Percentiles rank a stretch among this genome's conserved stretches.
phyloP scores from a whole-genome alignment of 352 stramenopile genomes.

The Phytopythium delawarense region DNA sequence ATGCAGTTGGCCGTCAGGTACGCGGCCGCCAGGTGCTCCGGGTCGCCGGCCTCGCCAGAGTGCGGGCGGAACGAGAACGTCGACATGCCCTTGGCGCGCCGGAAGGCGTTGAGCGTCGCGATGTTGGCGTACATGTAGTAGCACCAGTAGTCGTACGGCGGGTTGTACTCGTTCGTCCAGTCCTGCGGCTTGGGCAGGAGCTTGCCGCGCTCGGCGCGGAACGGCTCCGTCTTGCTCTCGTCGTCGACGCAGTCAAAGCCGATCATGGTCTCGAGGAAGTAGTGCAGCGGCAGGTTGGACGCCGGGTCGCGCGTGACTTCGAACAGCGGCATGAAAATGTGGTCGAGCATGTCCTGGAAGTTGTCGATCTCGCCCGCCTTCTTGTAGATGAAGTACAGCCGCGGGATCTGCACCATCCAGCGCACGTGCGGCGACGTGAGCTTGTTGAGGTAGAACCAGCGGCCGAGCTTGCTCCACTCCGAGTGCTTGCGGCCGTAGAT shows the following conservation, averaged over 20 bases:
- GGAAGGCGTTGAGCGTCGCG: conserved; percentile 93
- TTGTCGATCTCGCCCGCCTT: conserved; percentile 87
- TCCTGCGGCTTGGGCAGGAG: conserved; percentile 69
- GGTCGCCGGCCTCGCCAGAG: conserved; percentile 96
- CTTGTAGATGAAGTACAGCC: conserved; percentile 97
- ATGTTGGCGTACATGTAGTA: conserved; percentile 99
- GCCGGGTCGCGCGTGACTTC: conserved; percentile 96
- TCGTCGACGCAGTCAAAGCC: conserved; percentile 99
- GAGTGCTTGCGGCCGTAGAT: conserved; percentile 91
- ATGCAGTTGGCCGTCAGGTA: conserved; percentile 93
- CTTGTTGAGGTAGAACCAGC: conserved; percentile 95
- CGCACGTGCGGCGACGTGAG: conserved; percentile 92
- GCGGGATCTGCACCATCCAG: conserved; percentile 98
- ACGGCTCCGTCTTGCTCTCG: conserved; percentile 92
- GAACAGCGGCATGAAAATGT: conserved; percentile 98
- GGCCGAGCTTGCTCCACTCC: conserved; percentile 96
- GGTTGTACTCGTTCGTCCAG: conserved; percentile 90
- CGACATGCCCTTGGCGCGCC: conserved; percentile 78
- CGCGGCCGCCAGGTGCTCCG: conserved; percentile 93
- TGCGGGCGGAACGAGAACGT: conserved; percentile 98
- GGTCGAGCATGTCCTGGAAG: conserved; percentile 98
- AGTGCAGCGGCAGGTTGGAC: conserved; percentile 88
- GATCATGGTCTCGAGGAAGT: conserved; percentile 93
- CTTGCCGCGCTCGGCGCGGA: conserved; percentile 79
- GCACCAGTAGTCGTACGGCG: conserved; percentile 94